Base-by-base conservation (phyloP, 2,329 filamentous ascomycete species). In the Amphichorda felina region DNA sequence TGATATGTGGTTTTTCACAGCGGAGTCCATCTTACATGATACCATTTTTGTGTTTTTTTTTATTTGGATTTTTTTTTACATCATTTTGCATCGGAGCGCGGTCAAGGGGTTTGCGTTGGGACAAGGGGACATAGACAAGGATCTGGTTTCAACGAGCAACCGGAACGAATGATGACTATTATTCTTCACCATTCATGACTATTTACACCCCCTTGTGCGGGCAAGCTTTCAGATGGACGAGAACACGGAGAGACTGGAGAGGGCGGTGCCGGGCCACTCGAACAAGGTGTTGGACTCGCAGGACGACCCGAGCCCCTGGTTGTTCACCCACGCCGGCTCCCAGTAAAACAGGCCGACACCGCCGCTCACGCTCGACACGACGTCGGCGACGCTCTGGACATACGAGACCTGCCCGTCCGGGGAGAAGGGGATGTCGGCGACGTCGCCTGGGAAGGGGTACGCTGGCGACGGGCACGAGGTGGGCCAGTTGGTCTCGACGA, bases 401-500 rank as follows among this genome's bases (percentile, higher is more conserved):
- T 75, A 85, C 2, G 61, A 64, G 2, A 58, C 56, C 61, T 85
- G 81, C 0, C 81, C 81, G 0, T 62, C 71, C 0, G 66, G 70
- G 3, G 68, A 73, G 44, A 80, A 74, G 0, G 79, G 75, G 38
- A 84, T 79, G 37, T 47, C 59, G 33, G 50, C 61, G 8, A 76
- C 54, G 44, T 82, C 78, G 10, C 61, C 59, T 0, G 79, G 79
- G 49, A 82, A 83, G 1, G 61, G 42, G 41, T 71, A 71, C 2
- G 51, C 56, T 0, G 78, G 75, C 14, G 60, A 66, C 0, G 75
- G 66, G 48, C 80, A 85, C 2, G 63, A 65, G 0, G 63, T 70
- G 0, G 81, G 80, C 79, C 79, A 86, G 56, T 85, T 63, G 0
- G 72, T 78, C 56, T 86, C 80, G 1, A 75, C 77, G 4, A 86